These are phyloP conservation scores for Gigaspora rosea DNA, from an alignment of 192 early-diverging fungal genomes.

Conservation along the genomic window DNA sequence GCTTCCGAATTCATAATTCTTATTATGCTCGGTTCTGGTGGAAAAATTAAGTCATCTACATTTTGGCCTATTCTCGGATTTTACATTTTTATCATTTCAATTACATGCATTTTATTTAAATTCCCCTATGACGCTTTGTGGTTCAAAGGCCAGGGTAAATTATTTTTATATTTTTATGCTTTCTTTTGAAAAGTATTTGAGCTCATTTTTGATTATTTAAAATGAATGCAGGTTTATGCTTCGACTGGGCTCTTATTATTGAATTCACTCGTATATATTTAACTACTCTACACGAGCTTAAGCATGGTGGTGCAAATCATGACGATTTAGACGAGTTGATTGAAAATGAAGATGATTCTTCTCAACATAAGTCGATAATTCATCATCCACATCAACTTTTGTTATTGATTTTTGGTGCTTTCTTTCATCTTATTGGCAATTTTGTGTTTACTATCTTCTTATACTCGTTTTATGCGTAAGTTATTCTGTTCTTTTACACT, in stretches of 20 bases:
- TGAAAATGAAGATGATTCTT: neutral
- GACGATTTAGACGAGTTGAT: neutral
- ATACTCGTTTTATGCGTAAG: neutral
- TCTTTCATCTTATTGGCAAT: neutral
- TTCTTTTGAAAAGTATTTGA: neutral
- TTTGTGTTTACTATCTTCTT: neutral
- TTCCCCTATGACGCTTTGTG: neutral
- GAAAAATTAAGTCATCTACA: constrained; percentile 1
- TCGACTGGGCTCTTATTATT: neutral
- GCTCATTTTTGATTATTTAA: neutral
- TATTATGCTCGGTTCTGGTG: constrained; percentile 18
- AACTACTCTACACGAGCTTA: neutral
- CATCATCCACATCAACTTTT: neutral
- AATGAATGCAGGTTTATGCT: neutral
- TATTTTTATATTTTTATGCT: neutral
- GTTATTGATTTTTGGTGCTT: neutral
- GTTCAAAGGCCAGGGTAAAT: neutral
- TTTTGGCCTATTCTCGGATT: neutral
- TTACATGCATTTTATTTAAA: neutral
- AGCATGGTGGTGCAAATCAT: neutral
- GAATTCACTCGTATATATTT: constrained; percentile 7
- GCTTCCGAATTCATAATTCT: constrained; percentile 19
- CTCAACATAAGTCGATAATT: neutral
- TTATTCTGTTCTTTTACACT: neutral
- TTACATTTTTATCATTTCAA: neutral